Evolutionary conservation across 805 yeast species (phyloP), one percentile per base, ranked within the genome.

Genomic region (Alloascoidea africana): DNA sequence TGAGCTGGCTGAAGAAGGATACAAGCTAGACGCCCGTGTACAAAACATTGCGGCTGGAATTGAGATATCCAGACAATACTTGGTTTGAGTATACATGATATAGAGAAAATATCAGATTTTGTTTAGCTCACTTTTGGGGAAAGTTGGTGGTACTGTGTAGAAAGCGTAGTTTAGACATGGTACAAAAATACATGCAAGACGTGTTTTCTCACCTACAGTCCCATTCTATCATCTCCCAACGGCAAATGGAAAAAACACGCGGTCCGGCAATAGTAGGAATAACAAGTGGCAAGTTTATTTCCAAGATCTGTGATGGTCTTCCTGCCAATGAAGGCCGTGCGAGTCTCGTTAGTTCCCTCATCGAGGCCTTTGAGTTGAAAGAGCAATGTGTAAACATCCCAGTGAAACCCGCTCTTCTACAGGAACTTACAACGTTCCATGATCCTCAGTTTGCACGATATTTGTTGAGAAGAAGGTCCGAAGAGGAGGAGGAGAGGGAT

Each of bases 41-140:
- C 86, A 81, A 53, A 84, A 81, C 49, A 69, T 86, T 36, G 93
- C 96, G 11, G 75, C 76, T 39, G 97, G 97, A 3, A 63, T 85
- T 37, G 65, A 65, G 42, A 48, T 82, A 15, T 79, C 86, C 1
- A 49, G 53, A 18, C 37, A 38, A 33, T 52, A 39, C n/a, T n/a
- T n/a, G n/a, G n/a, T n/a, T n/a, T n/a, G n/a, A n/a, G n/a, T n/a
- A n/a, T n/a, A n/a, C n/a, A n/a, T n/a, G n/a, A n/a, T n/a, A n/a
- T n/a, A n/a, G n/a, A n/a, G n/a, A n/a, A n/a, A n/a, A n/a, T n/a
- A n/a, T n/a, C n/a, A n/a, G n/a, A n/a, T n/a, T n/a, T n/a, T n/a
- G n/a, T n/a, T n/a, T n/a, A n/a, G n/a, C n/a, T n/a, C n/a, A n/a
- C n/a, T n/a, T n/a, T n/a, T n/a, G n/a, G n/a, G n/a, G n/a, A n/a